These are phyloP conservation scores for Begonia fuchsioides DNA, from an alignment of 306 rosid species.

Conservation along the genomic window DNA sequence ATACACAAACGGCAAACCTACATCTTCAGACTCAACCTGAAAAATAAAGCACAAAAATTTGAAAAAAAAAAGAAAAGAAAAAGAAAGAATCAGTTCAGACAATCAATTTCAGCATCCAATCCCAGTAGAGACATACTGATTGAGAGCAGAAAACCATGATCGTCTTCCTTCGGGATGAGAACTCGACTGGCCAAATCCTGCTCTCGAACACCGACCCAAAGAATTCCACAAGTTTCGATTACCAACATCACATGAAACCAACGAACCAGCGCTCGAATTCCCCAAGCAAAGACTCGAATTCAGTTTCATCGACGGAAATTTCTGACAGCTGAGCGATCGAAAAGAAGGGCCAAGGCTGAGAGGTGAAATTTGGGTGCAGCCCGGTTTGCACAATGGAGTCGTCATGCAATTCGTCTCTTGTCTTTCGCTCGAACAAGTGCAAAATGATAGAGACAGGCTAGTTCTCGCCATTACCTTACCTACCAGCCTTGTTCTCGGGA, in stretches of 20 bases:
- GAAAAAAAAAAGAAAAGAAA: no score
- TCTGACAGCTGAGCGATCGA: constrained; percentile 60
- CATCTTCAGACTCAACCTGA: no score
- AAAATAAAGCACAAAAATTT: no score
- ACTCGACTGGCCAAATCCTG: constrained; percentile 45
- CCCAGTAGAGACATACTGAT: constrained; percentile 31
- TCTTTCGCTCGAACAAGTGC: constrained; percentile 58
- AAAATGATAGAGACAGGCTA: constrained; percentile 58
- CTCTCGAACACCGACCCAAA: constrained; percentile 33
- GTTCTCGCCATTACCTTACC: constrained; percentile 40
- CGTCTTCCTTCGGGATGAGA: constrained; percentile 44
- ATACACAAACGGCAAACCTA: no score
- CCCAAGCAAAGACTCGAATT: constrained; percentile 55
- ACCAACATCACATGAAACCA: constrained; percentile 28
- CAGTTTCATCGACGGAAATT: constrained; percentile 42
- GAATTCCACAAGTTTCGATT: constrained; percentile 27
- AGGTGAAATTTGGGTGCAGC: constrained; percentile 25
- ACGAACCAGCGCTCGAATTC: constrained; percentile 33
- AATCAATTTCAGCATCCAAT: no score
- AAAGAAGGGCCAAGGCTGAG: constrained; percentile 23
- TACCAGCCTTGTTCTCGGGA: constrained; percentile 35
- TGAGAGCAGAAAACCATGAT: constrained; percentile 68
- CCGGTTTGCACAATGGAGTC: constrained; percentile 56
- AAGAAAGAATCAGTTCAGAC: no score
- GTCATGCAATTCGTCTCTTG: constrained; percentile 28